Conservation (phyloP, 345 rosid species). For the Syzygium jambos region DNA sequence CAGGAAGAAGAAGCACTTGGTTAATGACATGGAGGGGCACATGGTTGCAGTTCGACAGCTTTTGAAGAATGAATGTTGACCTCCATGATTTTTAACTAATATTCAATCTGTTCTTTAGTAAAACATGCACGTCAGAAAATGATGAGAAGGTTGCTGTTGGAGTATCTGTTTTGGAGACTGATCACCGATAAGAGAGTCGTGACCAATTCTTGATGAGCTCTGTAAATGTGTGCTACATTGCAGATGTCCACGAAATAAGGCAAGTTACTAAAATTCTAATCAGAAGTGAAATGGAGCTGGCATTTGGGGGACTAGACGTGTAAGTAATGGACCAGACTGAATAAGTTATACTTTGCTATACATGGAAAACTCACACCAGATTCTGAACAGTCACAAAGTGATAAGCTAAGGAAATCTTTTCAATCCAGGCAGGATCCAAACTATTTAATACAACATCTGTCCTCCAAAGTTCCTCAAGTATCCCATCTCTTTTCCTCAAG, state of each 20-base stretch:
- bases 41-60: rapidly evolving
- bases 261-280: rapidly evolving
- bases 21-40: rapidly evolving
- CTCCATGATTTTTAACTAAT: not conserved
- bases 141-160: rapidly evolving
- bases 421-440: no score
- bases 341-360: no score
- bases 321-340: not conserved
- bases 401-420: no score
- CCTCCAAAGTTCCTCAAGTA: no score
- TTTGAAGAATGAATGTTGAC: not conserved
- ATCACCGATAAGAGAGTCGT: not conserved
- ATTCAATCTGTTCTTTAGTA: rapidly evolving
- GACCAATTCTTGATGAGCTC: not conserved
- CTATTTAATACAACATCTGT: no score
- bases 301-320: not conserved
- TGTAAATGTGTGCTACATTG: no score
- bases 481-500: no score
- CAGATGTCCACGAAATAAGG: not conserved
- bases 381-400: no score
- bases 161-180: no score
- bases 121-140: no score
- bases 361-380: no score
- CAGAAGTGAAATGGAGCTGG: not conserved
- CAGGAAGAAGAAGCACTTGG: rapidly evolving